Conservation (phyloP, 495 filamentous ascomycete species). For the Penicillium alfredii region DNA sequence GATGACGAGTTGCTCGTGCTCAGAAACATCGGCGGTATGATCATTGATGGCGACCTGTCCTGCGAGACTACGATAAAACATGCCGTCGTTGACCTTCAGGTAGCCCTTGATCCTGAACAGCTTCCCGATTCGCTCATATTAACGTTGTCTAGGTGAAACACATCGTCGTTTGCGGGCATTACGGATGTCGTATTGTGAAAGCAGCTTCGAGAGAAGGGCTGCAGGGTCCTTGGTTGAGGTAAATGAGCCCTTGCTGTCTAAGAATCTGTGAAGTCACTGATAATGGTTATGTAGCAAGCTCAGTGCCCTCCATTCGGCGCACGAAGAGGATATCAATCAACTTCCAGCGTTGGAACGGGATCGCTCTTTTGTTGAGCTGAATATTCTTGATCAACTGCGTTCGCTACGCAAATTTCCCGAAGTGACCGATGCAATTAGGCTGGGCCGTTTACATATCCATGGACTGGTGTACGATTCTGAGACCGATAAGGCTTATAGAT, state of each 20-base stretch:
- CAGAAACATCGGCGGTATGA: constrained; percentile 35
- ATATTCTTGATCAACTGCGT: constrained; percentile 19
- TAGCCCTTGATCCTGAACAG: constrained; percentile 6
- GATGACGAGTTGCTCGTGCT: constrained; percentile 37
- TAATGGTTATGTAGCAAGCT: constrained; percentile 11
- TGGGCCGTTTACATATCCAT: constrained; percentile 13
- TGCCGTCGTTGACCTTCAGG: constrained; percentile 29
- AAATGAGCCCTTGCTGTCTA: not conserved
- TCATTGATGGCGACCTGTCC: constrained; percentile 32
- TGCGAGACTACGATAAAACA: constrained; percentile 29
- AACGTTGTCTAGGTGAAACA: constrained; percentile 30
- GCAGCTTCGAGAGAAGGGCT: constrained; percentile 14
- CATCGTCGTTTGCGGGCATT: constrained; percentile 41
- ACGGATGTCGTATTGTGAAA: constrained; percentile 36
- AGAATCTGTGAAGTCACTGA: constrained; percentile 1
- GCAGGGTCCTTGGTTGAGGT: constrained; percentile 19
- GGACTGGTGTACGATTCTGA: constrained; percentile 18
- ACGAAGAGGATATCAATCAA: constrained; percentile 10
- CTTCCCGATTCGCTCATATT: not conserved
- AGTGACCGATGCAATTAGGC: constrained; percentile 10
- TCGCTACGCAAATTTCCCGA: constrained; percentile 12
- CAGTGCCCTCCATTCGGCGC: constrained; percentile 9
- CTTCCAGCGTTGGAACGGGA: constrained; percentile 11
- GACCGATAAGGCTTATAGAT: constrained; percentile 5
- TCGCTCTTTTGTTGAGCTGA: constrained; percentile 19